Evolutionary conservation across 441 rosid genomes (phyloP).

Genomic region (Syzygium syzygioides): DNA sequence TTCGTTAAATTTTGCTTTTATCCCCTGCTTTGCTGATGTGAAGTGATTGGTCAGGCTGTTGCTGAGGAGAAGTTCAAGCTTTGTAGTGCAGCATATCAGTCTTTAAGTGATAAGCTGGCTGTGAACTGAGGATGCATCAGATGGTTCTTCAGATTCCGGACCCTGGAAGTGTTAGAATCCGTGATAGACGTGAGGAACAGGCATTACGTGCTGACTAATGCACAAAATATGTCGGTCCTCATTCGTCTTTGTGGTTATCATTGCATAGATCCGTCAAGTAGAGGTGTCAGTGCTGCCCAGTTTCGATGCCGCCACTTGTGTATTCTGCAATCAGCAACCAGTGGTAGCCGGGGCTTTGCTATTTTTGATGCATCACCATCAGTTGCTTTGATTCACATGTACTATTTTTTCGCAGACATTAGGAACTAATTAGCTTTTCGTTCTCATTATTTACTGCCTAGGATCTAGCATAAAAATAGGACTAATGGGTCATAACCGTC

Average conservation of each 20-base stretch:
- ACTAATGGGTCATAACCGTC: background rate
- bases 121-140: conserved; percentile 22
- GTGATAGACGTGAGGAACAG: background rate
- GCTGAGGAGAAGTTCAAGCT: conserved; percentile 96
- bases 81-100: conserved; percentile 85
- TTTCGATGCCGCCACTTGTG: background rate
- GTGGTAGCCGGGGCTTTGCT: background rate
- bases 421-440: background rate
- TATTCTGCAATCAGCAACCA: background rate
- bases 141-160: background rate
- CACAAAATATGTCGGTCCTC: background rate
- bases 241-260: background rate
- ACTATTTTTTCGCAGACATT: background rate
- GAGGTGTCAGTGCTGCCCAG: background rate
- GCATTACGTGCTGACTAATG: background rate
- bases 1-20: background rate
- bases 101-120: conserved; percentile 67
- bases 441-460: background rate
- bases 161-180: background rate
- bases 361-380: background rate
- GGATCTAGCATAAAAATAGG: background rate
- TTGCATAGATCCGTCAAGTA: background rate
- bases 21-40: background rate
- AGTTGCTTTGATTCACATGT: background rate
- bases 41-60: conserved; percentile 40